phyloP scores from a whole-genome alignment of 176 grass and related monocot genomes.

The Carex littledalei region DNA sequence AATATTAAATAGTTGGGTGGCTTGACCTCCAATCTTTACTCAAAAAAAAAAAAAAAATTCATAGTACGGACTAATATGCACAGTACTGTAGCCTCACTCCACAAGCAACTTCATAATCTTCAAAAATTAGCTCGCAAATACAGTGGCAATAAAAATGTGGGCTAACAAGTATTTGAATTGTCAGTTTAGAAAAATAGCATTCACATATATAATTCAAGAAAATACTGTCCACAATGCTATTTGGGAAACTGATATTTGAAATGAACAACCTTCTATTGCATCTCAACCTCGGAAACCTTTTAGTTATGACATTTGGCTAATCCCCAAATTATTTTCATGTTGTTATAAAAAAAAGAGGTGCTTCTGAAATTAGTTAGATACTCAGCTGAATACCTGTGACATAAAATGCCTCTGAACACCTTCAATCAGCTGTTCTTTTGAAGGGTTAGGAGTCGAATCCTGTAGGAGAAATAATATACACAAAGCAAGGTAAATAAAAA shows the following conservation, averaged over 20 bases:
- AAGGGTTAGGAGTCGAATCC: conserved; percentile 67
- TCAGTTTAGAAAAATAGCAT: neutral
- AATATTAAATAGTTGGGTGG: no score
- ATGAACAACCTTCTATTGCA: neutral
- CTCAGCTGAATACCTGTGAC: conserved; percentile 47
- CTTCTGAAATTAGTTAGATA: neutral
- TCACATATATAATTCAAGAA: neutral
- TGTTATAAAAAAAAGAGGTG: neutral
- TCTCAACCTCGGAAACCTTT: neutral
- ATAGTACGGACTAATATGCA: no score
- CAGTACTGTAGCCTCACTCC: neutral
- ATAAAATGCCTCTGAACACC: conserved; percentile 78
- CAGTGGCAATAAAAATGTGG: neutral
- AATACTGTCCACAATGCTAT: neutral
- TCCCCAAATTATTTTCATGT: neutral
- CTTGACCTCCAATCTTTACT: no score
- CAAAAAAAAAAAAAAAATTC: no score
- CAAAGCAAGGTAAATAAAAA: conserved; percentile 17
- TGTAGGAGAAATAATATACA: conserved; percentile 19
- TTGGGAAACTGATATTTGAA: neutral
- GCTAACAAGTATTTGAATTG: neutral
- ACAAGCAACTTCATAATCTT: neutral
- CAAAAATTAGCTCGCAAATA: neutral
- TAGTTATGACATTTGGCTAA: neutral
- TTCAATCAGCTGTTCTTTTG: conserved; percentile 74